Evolutionary conservation across 1,284 basidiomycete genomes (phyloP).

Genomic region (Trichosporon ovoides): DNA sequence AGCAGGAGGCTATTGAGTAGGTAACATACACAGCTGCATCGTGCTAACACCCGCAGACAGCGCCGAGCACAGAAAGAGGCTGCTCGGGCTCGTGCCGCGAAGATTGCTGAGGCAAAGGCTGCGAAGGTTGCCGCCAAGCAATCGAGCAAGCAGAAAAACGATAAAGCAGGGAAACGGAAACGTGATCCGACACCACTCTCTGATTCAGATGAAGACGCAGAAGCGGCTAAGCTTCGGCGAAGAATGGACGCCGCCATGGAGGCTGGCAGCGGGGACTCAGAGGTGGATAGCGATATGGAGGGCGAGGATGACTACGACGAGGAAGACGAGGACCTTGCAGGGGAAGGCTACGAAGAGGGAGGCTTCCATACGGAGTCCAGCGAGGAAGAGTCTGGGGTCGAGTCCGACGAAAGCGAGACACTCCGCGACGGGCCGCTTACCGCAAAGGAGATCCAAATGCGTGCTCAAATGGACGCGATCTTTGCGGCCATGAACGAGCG

Average conservation of each 20-base stretch:
- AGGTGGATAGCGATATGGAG: constrained; percentile 25
- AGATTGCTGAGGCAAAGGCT: constrained; percentile 24
- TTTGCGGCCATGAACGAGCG: constrained; percentile 37
- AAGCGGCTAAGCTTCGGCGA: constrained; percentile 19
- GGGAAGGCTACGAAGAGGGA: constrained; percentile 11
- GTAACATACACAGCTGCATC: constrained; percentile 7
- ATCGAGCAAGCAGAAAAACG: constrained; percentile 6
- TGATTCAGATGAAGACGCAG: constrained; percentile 21
- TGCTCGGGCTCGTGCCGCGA: constrained; percentile 20
- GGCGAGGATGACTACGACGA: constrained; percentile 30
- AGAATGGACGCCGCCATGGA: constrained; percentile 27
- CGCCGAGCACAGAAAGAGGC: constrained; percentile 14
- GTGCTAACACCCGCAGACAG: constrained; percentile 7
- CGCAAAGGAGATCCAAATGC: constrained; percentile 19
- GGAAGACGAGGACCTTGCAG: constrained; percentile 25
- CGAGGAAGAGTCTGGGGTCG: constrained; percentile 23
- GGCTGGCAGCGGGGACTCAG: constrained; percentile 11
- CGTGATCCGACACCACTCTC: not conserved
- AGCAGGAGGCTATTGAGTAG: constrained; percentile 21
- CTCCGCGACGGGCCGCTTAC: constrained; percentile 28
- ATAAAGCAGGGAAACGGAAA: constrained; percentile 14
- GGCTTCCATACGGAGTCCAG: constrained; percentile 28
- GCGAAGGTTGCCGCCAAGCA: constrained; percentile 13
- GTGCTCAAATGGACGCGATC: constrained; percentile 34
- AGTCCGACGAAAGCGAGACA: constrained; percentile 33